phyloP scores from a whole-genome alignment of 768 basidiomycete genomes.

The Termitomyces sp. region DNA sequence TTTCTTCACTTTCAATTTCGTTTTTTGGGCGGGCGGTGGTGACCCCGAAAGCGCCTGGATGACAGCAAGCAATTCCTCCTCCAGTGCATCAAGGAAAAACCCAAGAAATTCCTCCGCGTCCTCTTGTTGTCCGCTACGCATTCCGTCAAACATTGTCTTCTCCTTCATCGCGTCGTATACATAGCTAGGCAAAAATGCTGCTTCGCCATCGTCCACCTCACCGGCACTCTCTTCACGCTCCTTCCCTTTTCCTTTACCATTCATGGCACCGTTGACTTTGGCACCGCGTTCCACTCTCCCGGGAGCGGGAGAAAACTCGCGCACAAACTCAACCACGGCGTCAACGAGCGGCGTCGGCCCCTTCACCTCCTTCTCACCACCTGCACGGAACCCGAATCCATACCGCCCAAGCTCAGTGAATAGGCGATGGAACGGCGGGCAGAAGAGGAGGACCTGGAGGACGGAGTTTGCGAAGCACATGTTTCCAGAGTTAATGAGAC shows the following conservation, averaged over 20 bases:
- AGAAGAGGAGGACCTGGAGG: conserved; percentile 85
- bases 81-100: conserved; percentile 90
- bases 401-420: conserved; percentile 66
- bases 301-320: conserved; percentile 52
- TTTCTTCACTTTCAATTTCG: conserved; percentile 28
- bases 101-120: conserved; percentile 99
- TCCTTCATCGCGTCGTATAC: conserved; percentile 92
- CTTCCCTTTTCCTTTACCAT: conserved; percentile 25
- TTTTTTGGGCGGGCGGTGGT: conserved; percentile 26
- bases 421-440: conserved; percentile 76
- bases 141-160: conserved; percentile 89
- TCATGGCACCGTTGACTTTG: conserved; percentile 39
- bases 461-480: conserved; percentile 98
- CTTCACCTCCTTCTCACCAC: conserved; percentile 20
- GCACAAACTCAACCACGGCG: conserved; percentile 68
- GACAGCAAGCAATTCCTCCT: conserved; percentile 83
- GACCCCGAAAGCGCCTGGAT: conserved; percentile 38
- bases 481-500: conserved; percentile 91
- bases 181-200: conserved; percentile 78
- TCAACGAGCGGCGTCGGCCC: conserved; percentile 52
- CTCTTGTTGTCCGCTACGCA: conserved; percentile 94
- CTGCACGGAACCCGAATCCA: conserved; percentile 22
- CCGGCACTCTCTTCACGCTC: conserved; percentile 21
- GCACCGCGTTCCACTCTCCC: conserved; percentile 19
- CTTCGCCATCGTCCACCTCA: conserved; percentile 46